Base-by-base conservation (phyloP, 345 rosid genomes). In the Triadica sebifera region DNA sequence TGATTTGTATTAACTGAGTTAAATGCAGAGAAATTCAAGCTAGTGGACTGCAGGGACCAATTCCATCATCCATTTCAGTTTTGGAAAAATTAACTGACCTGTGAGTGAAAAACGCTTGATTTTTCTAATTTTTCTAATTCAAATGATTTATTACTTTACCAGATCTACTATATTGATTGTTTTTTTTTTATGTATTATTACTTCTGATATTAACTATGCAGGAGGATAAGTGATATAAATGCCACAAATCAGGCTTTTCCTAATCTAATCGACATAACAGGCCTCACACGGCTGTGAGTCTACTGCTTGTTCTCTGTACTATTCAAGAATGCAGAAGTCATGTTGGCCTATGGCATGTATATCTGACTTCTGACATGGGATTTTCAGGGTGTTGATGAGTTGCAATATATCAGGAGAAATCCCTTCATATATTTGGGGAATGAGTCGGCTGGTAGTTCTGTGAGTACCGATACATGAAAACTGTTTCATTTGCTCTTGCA, bases 191-290 rank as follows among this genome's bases (percentile, higher is more conserved):
- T n/a, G n/a, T n/a, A n/a, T n/a, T n/a, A n/a, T n/a, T 29, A 29
- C 34, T 29, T 29, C 34, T 29, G 34, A 29, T 29, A 29, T 29
- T 29, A 29, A 29, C 34, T 72, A 43, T 66, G 66, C 86, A 90
- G 94, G 88, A 88, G 86, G 83, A 88, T 90, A 65, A 77, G 79
- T 71, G 87, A 88, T 57, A 77, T 90, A 74, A 77, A 29, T 72
- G 89, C 83, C 65, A 83, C 88, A 51, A 52, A 69, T 58, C 90
- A 88, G 72, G 51, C 71, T 63, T 88, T 90, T 74, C 90, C 91
- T 41, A 8, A 16, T 52, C 64, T 84, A 53, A 83, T 12, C 45
- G 83, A 74, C 55, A 50, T 76, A 59, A 59, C 78, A 78, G 69
- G 73, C 43, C 49, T 87, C 41, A 0, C 4, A 53, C 78, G 77